phyloP scores from a whole-genome alignment of 208 protist species.

The Acanthamoeba lenticulata region DNA sequence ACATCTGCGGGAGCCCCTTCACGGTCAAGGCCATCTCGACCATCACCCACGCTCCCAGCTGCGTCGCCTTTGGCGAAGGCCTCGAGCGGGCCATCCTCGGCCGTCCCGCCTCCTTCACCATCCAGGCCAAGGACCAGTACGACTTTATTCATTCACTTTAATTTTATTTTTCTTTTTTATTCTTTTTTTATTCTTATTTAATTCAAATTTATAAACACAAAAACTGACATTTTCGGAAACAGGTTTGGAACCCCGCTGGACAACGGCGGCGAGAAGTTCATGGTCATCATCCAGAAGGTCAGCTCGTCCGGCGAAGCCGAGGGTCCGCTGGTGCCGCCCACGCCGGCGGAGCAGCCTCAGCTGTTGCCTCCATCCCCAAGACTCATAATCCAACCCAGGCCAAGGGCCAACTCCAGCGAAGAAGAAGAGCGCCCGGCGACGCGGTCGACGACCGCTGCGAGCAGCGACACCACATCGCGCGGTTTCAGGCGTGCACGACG shows the following conservation, averaged over 20 bases:
- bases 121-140: conserved; percentile 1
- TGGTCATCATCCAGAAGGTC: background rate
- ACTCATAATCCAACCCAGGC: too few species aligned
- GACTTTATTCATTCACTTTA: too few species aligned
- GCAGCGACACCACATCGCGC: too few species aligned
- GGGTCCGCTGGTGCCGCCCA: background rate
- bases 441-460: too few species aligned
- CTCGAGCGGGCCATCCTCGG: background rate
- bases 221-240: background rate
- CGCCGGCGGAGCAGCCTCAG: background rate
- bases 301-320: too few species aligned
- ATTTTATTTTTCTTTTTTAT: background rate
- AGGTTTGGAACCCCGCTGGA: background rate
- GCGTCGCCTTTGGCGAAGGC: background rate
- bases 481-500: too few species aligned
- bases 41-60: background rate
- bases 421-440: too few species aligned
- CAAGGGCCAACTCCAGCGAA: too few species aligned
- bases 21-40: background rate
- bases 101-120: background rate
- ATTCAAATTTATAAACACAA: background rate
- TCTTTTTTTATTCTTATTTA: background rate
- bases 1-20: conserved; percentile 5
- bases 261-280: background rate
- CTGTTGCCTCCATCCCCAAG: background rate